A percentile compares a stretch with the other conserved stretches of the same genome.
phyloP scores from a whole-genome alignment of 148 eudicot species.

The Dysphania ambrosioides region DNA sequence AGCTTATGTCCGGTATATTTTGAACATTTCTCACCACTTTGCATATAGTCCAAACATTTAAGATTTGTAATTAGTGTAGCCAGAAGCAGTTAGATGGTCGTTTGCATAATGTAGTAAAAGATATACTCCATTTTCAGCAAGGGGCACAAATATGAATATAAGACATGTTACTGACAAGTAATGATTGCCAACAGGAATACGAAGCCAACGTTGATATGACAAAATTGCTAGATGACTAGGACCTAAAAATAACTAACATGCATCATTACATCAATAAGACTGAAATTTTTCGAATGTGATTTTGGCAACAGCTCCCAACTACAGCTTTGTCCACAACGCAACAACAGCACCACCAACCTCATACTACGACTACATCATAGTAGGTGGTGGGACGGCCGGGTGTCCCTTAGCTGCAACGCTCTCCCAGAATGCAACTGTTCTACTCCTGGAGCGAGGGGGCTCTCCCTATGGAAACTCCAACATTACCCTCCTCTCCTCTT shows the following conservation, averaged over 20 bases:
- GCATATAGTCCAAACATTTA: no score
- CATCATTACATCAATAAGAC: background rate
- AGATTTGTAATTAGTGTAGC: background rate
- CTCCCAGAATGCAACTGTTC: conserved; percentile 60
- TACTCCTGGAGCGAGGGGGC: conserved; percentile 92
- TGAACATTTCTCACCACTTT: no score
- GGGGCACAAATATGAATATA: no score
- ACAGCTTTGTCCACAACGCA: conserved; percentile 62
- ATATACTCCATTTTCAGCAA: background rate
- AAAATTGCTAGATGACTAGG: no score
- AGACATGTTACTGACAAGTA: no score
- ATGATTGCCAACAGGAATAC: no score
- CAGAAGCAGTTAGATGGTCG: background rate
- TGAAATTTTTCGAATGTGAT: background rate
- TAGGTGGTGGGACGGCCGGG: conserved; percentile 91
- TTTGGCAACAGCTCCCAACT: conserved; percentile 48
- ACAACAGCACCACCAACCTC: conserved; percentile 55
- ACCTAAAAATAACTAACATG: background rate
- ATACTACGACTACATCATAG: conserved; percentile 81
- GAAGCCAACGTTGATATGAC: no score
- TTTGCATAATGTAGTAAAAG: background rate
- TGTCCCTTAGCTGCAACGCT: conserved; percentile 88
- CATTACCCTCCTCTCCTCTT: conserved; percentile 57
- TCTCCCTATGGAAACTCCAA: conserved; percentile 87
- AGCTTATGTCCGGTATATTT: no score